These are phyloP conservation scores for Suillus ampliporus DNA, from an alignment of 768 basidiomycete genomes.

Conservation along the genomic window DNA sequence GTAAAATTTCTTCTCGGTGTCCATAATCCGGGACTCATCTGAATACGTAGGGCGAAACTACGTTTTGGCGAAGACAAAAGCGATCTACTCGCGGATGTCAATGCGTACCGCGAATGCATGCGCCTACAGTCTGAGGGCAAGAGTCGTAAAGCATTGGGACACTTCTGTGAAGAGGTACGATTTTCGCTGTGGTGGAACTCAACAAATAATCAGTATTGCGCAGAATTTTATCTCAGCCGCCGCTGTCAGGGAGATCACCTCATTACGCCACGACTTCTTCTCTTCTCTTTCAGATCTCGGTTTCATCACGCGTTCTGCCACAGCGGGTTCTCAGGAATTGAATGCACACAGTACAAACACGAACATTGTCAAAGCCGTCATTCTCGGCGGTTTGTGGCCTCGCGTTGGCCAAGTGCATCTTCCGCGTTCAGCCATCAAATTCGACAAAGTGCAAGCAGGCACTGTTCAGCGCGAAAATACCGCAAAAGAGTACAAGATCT, in stretches of 20 bases:
- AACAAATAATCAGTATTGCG: neutral
- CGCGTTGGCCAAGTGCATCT: slow-evolving; percentile 78
- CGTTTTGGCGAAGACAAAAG: slow-evolving; percentile 75
- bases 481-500: slow-evolving; percentile 85
- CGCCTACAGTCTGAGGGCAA: slow-evolving; percentile 56
- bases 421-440: slow-evolving; percentile 76
- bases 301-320: slow-evolving; percentile 58
- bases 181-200: slow-evolving; percentile 10
- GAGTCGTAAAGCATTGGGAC: slow-evolving; percentile 48
- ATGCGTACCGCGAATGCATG: slow-evolving; percentile 72
- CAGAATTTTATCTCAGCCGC: slow-evolving; percentile 85
- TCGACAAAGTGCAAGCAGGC: slow-evolving; percentile 84
- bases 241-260: slow-evolving; percentile 77
- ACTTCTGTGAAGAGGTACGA: slow-evolving; percentile 75
- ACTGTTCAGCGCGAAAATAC: slow-evolving; percentile 84
- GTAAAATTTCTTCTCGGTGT: slow-evolving; percentile 45
- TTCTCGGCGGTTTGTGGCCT: slow-evolving; percentile 89
- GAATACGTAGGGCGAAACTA: slow-evolving; percentile 62
- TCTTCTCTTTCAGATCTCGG: slow-evolving; percentile 72
- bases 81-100: slow-evolving; percentile 83
- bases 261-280: slow-evolving; percentile 79
- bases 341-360: slow-evolving; percentile 69
- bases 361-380: slow-evolving; percentile 82
- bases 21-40: neutral
- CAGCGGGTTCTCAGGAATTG: slow-evolving; percentile 52